Base-by-base conservation (phyloP, 2,329 filamentous ascomycete species). In the Diplodia corticola region DNA sequence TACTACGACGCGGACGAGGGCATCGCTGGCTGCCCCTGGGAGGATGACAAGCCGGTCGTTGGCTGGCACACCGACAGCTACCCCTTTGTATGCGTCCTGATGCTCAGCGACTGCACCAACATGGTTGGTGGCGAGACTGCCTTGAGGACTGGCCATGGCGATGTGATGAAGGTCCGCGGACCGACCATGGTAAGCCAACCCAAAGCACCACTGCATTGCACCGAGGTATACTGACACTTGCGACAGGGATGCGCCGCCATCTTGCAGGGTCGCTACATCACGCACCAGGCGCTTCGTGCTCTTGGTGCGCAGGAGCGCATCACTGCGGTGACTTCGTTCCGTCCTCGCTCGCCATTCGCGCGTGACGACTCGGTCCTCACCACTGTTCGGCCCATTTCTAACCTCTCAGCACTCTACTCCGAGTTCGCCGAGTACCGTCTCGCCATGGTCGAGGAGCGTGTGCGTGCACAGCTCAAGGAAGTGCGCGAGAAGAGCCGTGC, bases 61-160 rank as follows among this genome's bases (percentile, higher is more conserved):
- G 85, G 82, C 44, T 89, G 87, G 87, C 87, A 89, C 75, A 84
- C 79, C 0, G 88, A 89, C 73, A 87, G 84, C 71, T 89, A 88
- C 72, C 86, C 87, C 0, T 90, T 89, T 71, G 87, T 90, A n/a
- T 89, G 86, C 69, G 87, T 90, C n/a, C 81, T 83, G 7, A 90
- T 89, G 86, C 80, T 89, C 30, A 87, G 85, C 40, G 86, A 89
- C 71, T 88, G 86, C 69, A 82, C 80, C 0, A 78, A 80, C 44
- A 89, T 89, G 87, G 77, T 87, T 13, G 88, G 88, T 10, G 87
- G 88, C 4, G 88, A 89, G 75, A 89, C 87, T 0, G 86, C 84
- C 1, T 73, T 89, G n/a, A 80, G 81, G 44, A 86, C 80, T 1
- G 82, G 79, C 1, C 79, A 79, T 26, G 85, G 85, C 2, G 80